A percentile compares a stretch with the other conserved stretches of the same genome.
Evolutionary conservation across 495 filamentous ascomycete genomes (phyloP).

Genomic region (Rhypophila decipiens): DNA sequence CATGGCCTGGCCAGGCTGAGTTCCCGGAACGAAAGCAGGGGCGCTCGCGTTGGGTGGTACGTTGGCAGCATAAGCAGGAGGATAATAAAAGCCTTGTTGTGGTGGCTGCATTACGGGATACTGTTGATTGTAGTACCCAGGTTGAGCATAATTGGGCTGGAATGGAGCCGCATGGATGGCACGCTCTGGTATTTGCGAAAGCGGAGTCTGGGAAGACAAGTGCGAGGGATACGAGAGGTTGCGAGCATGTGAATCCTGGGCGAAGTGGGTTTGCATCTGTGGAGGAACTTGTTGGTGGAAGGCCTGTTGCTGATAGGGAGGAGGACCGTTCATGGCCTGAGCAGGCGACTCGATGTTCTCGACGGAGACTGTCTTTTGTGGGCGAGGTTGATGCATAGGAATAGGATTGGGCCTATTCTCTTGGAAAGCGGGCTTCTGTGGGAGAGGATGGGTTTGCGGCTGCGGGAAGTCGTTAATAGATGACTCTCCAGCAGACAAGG

Average conservation of each 20-base stretch:
- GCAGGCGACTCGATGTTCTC: constrained; percentile 88
- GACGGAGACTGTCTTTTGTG: constrained; percentile 90
- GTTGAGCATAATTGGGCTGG: constrained; percentile 67
- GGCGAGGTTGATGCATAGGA: constrained; percentile 92
- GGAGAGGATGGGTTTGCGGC: constrained; percentile 53
- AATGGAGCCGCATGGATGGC: constrained; percentile 90
- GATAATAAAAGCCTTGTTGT: constrained; percentile 52
- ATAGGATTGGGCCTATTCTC: constrained; percentile 71
- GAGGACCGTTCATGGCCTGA: constrained; percentile 56
- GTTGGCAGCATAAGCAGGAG: constrained; percentile 44
- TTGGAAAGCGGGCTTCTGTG: constrained; percentile 67
- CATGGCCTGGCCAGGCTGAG: constrained; percentile 42
- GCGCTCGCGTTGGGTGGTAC: constrained; percentile 49
- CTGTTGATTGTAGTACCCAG: constrained; percentile 56
- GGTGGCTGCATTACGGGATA: constrained; percentile 39
- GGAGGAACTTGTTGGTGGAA: constrained; percentile 88
- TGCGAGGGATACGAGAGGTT: constrained; percentile 73
- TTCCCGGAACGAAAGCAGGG: constrained; percentile 52
- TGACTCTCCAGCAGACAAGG: constrained; percentile 15
- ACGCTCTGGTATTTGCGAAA: constrained; percentile 91
- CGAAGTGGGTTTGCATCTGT: constrained; percentile 53
- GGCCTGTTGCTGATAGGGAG: constrained; percentile 74
- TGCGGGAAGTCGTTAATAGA: constrained; percentile 46
- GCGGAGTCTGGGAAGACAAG: constrained; percentile 71
- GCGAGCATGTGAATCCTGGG: constrained; percentile 57